These are phyloP conservation scores for Heracleum sosnowskyi DNA, from an alignment of 129 eudicot species.

Conservation along the genomic window DNA sequence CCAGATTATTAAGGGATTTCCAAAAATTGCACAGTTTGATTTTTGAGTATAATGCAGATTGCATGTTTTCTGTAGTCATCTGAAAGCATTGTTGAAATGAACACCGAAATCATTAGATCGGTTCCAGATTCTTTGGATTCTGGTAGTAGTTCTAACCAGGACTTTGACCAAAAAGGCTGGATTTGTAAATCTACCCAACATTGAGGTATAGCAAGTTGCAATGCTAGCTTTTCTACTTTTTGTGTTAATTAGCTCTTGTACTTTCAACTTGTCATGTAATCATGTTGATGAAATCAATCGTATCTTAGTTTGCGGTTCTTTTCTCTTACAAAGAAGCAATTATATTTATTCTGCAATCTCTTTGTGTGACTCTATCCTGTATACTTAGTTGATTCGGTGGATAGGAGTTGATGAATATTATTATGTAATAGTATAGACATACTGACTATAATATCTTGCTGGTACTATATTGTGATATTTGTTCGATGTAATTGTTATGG, in stretches of 20 bases:
- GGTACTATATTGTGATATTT: neutral
- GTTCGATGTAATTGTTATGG: too few relatives aligned
- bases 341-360: neutral
- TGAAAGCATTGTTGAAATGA: constrained; percentile 71
- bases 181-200: constrained; percentile 46
- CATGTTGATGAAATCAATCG: neutral
- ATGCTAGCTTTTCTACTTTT: too few relatives aligned
- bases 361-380: neutral
- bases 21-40: constrained; percentile 32
- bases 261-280: neutral
- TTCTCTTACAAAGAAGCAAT: neutral
- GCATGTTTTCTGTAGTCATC: constrained; percentile 33
- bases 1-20: constrained; percentile 49
- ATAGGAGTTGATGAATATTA: neutral
- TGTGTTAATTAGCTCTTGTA: too few relatives aligned
- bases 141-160: constrained; percentile 61
- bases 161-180: constrained; percentile 66
- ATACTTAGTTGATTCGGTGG: neutral
- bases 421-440: neutral
- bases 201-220: constrained; percentile 67
- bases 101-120: constrained; percentile 47
- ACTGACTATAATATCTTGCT: neutral
- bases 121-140: constrained; percentile 34
- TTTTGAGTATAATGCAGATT: constrained; percentile 38
- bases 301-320: neutral